phyloP scores from a whole-genome alignment of 2,329 filamentous ascomycete species.

The Achaetomium macrosporum region DNA sequence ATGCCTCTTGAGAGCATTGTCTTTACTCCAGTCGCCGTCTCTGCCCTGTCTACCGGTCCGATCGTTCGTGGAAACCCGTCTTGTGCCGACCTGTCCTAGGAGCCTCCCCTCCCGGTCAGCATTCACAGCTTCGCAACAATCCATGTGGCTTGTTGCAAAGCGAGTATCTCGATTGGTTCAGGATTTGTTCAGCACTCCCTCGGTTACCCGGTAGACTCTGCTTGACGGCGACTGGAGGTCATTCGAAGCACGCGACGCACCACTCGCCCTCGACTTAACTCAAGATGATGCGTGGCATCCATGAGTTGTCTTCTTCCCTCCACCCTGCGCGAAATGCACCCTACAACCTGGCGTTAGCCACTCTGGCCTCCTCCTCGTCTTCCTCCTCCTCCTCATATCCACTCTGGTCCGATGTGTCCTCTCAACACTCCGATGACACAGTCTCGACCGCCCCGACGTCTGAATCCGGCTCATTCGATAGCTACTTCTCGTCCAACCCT shows the following conservation, averaged over 20 bases:
- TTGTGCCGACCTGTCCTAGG: slow-evolving; percentile 40
- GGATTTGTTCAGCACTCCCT: slow-evolving; percentile 27
- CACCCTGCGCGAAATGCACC: slow-evolving; percentile 47
- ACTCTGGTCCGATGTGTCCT: slow-evolving; percentile 67
- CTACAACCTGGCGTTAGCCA: slow-evolving; percentile 66
- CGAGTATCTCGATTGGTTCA: slow-evolving; percentile 39
- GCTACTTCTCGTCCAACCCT: slow-evolving; percentile 33
- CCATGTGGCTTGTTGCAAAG: slow-evolving; percentile 39
- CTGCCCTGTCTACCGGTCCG: slow-evolving; percentile 54
- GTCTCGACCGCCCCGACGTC: slow-evolving; percentile 44
- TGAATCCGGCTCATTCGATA: slow-evolving; percentile 35
- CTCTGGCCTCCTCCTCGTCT: slow-evolving; percentile 69
- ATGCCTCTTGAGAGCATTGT: slow-evolving; percentile 53
- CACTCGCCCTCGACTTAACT: slow-evolving; percentile 24
- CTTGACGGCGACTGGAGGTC: slow-evolving; percentile 33
- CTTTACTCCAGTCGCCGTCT: slow-evolving; percentile 57
- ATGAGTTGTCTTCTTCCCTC: slow-evolving; percentile 48
- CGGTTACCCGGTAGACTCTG: slow-evolving; percentile 31
- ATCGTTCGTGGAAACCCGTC: slow-evolving; percentile 50
- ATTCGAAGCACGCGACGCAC: slow-evolving; percentile 16
- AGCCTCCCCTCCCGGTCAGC: slow-evolving; percentile 38
- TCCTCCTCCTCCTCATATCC: slow-evolving; percentile 46
- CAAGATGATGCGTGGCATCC: slow-evolving; percentile 55
- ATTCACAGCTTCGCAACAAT: slow-evolving; percentile 35
- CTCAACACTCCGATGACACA: slow-evolving; percentile 64